Evolutionary conservation across 306 rosid species (phyloP), one percentile per base, ranked within the genome.

Genomic region (Astragalus membranaceus): DNA sequence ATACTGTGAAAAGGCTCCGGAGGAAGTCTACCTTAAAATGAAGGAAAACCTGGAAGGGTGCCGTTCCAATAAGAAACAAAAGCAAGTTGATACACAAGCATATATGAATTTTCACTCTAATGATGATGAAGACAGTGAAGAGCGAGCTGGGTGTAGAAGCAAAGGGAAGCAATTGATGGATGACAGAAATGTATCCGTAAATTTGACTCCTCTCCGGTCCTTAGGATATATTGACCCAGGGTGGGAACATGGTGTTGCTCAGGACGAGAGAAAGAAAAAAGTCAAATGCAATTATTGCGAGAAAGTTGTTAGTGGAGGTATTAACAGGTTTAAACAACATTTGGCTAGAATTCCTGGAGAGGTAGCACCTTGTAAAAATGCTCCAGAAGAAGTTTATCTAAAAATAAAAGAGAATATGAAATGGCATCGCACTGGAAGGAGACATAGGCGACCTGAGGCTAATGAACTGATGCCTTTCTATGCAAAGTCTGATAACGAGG

Each of bases 311-410:
- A 94, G 98, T 65, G 98, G 97, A 35, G 98, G 98, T 69, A 93
- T 93, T 50, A 93, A 93, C 75, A 88, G 98, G 41, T 93, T 93
- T 83, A 90, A 93, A 83, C 98, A 93, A 70, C 98, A 93, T 83
- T 75, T 93, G 65, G 98, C 98, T 62, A 88, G 97, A 79, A 90
- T 93, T 84, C 98, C 98, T 55, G 98, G 98, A 33, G 98, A 93
- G 81, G 98, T 93, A 51, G 98, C 98, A 57, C 94, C 98, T 46
- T 90, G 98, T 79, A 93, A 87, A 79, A 86, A 82, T 75, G 97
- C 96, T 55, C 98, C 98, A 15, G 97, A 90, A 58, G 97, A 90
- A 43, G 98, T 93, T 43, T 90, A 81, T 82, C 81, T 82, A 33
- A 88, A 79, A 78, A 93, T 93, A 48, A 93, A 93, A 82, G 98